Evolutionary conservation across 1,284 basidiomycete genomes (phyloP), one percentile per base, ranked within the genome.

Genomic region (Boletus sp.): DNA sequence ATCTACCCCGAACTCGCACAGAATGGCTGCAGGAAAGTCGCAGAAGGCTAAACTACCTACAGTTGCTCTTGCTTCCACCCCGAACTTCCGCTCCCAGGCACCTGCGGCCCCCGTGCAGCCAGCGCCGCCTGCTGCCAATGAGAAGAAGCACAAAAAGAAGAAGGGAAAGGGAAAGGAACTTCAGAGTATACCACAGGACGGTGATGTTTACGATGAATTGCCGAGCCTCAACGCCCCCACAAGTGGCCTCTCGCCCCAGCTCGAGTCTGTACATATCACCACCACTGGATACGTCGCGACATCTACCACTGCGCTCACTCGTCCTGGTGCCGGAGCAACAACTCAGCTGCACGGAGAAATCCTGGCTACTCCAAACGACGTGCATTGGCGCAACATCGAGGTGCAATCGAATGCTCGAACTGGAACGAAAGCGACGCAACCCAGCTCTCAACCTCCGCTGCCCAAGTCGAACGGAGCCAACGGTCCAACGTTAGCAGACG

Each of bases 371-470:
- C 77, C 76, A 35, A 72, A 75, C 56, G 77, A 83, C 51, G 64
- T 81, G 46, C 78, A 78, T 58, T 73, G 75, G 59, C 74, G 72
- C 57, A 75, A 74, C 53, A 75, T 81, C 60, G 78, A 80, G n/a
- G 46, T 64, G 19, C 60, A 57, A 49, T 64, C 68, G 32, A 71
- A 68, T 40, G 67, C 69, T 23, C 69, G 63, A n/a, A 44, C 56
- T 41, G 68, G 70, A 13, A 60, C 57, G 44, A 64, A 41, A 30
- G 35, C 41, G 10, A 40, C 45, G 6, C 55, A 57, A 8, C 41
- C 49, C 4, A 34, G 30, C 37, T 33, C 44, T 25, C 57, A 65
- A 7, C 20, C 43, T 25, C 51, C 57, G 1, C 46, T 66, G 0
- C 52, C 54, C 25, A 68, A 49, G 48, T 44, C 45, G 13, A 61